Percentiles rank a stretch among this genome's conserved stretches.
Evolutionary conservation across 2,329 filamentous ascomycete genomes (phyloP).

Genomic region (Sporothrix pallida): DNA sequence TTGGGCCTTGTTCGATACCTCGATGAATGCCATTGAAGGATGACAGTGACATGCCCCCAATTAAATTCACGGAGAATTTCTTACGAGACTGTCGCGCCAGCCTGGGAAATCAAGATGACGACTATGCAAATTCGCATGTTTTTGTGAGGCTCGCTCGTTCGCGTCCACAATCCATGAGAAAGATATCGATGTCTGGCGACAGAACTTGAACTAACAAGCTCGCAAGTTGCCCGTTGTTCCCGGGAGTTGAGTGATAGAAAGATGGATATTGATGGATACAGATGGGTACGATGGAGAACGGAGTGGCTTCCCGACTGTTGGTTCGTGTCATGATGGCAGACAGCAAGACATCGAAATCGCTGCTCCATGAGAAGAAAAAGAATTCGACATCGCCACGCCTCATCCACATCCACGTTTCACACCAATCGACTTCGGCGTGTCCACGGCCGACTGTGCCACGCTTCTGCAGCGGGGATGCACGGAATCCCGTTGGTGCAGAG

Average conservation of each 20-base stretch:
- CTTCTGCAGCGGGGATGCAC: constrained; percentile 22
- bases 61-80: background rate
- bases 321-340: background rate
- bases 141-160: background rate
- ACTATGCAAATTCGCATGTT: background rate
- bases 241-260: background rate
- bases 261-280: background rate
- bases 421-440: background rate
- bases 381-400: too few species aligned
- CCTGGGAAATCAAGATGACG: background rate
- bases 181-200: background rate
- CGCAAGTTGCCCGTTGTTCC: background rate
- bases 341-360: too few species aligned
- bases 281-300: background rate
- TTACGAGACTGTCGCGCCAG: too few species aligned
- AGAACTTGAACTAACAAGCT: background rate
- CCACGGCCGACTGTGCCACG: constrained; percentile 18
- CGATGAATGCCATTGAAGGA: background rate
- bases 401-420: too few species aligned
- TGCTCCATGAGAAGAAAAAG: too few species aligned
- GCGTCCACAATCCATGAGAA: background rate
- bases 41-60: background rate
- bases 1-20: too few species aligned
- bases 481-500: background rate
- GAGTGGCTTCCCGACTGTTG: background rate